A percentile compares a stretch with the other conserved stretches of the same genome.
phyloP scores from a whole-genome alignment of 106 monocot genomes.

The Posidonia australis region DNA sequence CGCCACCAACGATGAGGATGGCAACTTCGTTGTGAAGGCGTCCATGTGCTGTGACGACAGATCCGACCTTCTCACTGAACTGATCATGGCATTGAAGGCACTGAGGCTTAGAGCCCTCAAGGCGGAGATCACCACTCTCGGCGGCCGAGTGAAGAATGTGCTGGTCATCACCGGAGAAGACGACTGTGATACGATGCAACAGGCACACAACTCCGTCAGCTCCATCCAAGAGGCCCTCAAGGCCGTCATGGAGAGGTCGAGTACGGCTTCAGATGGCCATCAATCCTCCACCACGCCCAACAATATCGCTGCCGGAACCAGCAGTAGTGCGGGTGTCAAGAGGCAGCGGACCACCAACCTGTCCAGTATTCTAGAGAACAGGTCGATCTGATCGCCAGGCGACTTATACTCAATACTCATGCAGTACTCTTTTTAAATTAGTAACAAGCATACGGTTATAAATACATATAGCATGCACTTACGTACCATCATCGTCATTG shows the following conservation, averaged over 20 bases:
- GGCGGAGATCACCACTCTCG: conserved; percentile 82
- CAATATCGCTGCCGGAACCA: conserved; percentile 3
- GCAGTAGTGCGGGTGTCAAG: conserved; percentile 27
- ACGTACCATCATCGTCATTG: neutral
- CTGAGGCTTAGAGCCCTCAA: conserved; percentile 44
- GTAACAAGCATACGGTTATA: too few relatives aligned
- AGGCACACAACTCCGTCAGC: conserved; percentile 25
- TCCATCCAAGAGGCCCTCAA: conserved; percentile 59
- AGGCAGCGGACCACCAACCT: conserved; percentile 58
- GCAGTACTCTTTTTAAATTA: too few relatives aligned
- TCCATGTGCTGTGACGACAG: conserved; percentile 83
- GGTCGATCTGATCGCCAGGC: neutral
- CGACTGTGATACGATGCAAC: neutral
- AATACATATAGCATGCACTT: neutral
- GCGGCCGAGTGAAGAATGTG: conserved; percentile 75
- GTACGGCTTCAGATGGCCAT: conserved; percentile 8
- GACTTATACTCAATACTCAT: too few relatives aligned
- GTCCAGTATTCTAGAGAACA: conserved; percentile 24
- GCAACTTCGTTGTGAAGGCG: conserved; percentile 46
- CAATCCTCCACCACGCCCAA: conserved; percentile 17
- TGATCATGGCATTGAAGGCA: conserved; percentile 63
- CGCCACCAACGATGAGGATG: conserved; percentile 49
- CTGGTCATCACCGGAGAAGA: conserved; percentile 48
- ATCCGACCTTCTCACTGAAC: conserved; percentile 67
- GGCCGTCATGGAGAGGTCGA: conserved; percentile 58